phyloP scores from a whole-genome alignment of 495 filamentous ascomycete species.

The Wilcoxina mikolae region DNA sequence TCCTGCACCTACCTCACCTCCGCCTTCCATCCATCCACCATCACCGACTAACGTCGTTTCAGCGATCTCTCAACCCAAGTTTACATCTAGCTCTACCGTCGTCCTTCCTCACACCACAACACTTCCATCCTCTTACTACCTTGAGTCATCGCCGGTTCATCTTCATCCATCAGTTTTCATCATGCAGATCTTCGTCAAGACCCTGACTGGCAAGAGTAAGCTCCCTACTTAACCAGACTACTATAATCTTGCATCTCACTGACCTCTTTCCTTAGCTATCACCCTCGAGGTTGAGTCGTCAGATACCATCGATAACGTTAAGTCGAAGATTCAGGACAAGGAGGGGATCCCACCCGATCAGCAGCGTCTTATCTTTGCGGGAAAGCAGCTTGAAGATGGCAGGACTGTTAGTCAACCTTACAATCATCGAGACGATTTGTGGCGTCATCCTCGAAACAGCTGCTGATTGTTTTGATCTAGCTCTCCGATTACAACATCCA shows the following conservation, averaged over 20 bases:
- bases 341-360: slow-evolving; percentile 83
- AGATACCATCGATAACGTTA: slow-evolving; percentile 98
- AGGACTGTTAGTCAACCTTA: slow-evolving; percentile 34
- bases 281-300: slow-evolving; percentile 97
- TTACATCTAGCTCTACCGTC: not conserved
- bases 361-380: slow-evolving; percentile 79
- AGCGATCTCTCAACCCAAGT: not conserved
- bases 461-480: slow-evolving; percentile 30
- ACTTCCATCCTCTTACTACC: too few relatives aligned
- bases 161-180: slow-evolving; percentile 1
- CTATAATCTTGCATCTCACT: slow-evolving; percentile 5
- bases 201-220: slow-evolving; percentile 35
- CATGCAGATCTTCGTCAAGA: slow-evolving; percentile 99
- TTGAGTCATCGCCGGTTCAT: too few relatives aligned
- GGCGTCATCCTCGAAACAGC: not conserved
- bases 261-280: slow-evolving; percentile 43
- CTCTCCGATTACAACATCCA: slow-evolving; percentile 88
- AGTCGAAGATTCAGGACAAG: slow-evolving; percentile 94
- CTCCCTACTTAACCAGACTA: too few relatives aligned
- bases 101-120: too few relatives aligned
- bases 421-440: slow-evolving; percentile 41
- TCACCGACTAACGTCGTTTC: too few relatives aligned
- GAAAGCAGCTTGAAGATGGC: slow-evolving; percentile 81
- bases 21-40: too few relatives aligned
- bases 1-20: too few relatives aligned